Base-by-base conservation (phyloP, 495 filamentous ascomycete species). In the Pseudoneurospora amorphoporcata region DNA sequence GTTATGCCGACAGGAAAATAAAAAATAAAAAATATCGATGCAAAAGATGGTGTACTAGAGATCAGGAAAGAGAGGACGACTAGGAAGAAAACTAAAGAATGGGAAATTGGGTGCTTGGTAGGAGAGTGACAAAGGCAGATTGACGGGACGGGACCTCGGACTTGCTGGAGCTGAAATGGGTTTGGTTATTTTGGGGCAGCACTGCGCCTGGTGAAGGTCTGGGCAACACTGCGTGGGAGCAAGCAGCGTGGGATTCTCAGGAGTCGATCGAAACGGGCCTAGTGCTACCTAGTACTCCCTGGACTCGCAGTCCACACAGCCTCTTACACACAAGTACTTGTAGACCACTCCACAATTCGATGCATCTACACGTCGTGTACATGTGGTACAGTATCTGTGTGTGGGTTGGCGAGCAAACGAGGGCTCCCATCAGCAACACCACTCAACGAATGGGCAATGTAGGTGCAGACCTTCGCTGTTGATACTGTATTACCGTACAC, bases 201-300 rank as follows among this genome's bases (percentile, higher is more conserved):
- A 65, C 53, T 65, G 53, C 53, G 53, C 53, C 53, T 37, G 14
- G 53, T 35, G 53, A 65, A 35, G 53, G 53, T 35, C 29, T 32
- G 29, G 47, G 53, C 53, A 61, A 58, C 23, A 23, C 23, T 23
- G 23, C 23, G 23, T 23, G 23, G 47, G 23, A 58, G 47, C 19
- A 35, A 61, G 29, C 53, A 65, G 53, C 53, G 72, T 68, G 70
- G 74, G 74, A 74, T 77, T 74, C 76, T 79, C 77, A 80, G 79
- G 77, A 79, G 73, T 69, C 42, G 72, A 58, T 74, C 76, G 40
- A 77, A 79, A 76, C 70, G 65, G 73, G 77, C 58, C 72, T 78
- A 80, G 79, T 72, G 53, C 29, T 35, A 35, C 53, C 53, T 65
- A n/a, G 39, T 40, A 65, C 53, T 37, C 29, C 29, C 29, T 65